Evolutionary conservation across 805 yeast species (phyloP).

Genomic region (Debaryomyces castellii): DNA sequence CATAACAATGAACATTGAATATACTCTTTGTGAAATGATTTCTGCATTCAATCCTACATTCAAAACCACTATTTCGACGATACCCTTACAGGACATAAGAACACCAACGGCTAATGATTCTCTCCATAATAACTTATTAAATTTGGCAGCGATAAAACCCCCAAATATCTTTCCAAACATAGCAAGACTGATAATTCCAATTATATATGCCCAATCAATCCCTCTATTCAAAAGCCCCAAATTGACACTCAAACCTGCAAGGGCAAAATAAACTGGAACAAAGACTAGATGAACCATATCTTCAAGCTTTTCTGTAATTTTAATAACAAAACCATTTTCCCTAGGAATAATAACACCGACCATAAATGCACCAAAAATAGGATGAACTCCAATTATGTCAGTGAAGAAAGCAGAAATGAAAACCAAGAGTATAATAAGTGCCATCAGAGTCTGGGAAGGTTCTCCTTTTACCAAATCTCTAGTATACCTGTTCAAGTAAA

Average conservation of each 20-base stretch:
- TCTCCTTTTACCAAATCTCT: constrained; percentile 58
- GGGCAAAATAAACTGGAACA: constrained; percentile 76
- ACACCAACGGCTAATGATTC: constrained; percentile 77
- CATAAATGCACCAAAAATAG: constrained; percentile 83
- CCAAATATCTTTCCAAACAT: constrained; percentile 66
- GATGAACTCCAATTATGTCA: constrained; percentile 82
- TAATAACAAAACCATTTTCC: constrained; percentile 69
- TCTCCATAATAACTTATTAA: constrained; percentile 65
- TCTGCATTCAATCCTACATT: constrained; percentile 71
- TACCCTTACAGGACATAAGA: constrained; percentile 86
- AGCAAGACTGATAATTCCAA: constrained; percentile 68
- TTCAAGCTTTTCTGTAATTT: constrained; percentile 71
- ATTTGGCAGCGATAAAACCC: constrained; percentile 62
- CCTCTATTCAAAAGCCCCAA: constrained; percentile 64
- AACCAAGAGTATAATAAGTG: constrained; percentile 54
- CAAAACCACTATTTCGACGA: constrained; percentile 79
- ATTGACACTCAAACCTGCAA: constrained; percentile 73
- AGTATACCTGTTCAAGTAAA: constrained; percentile 43
- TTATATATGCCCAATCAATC: constrained; percentile 73
- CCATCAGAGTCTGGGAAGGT: constrained; percentile 62
- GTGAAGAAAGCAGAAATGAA: constrained; percentile 74
- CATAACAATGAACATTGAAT: constrained; percentile 82
- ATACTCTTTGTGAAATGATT: constrained; percentile 62
- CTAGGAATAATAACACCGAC: constrained; percentile 76
- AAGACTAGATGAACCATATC: constrained; percentile 70